Evolutionary conservation across 148 eudicot species (phyloP), one percentile per base, ranked within the genome.

Genomic region (Dianthus caryophyllus): DNA sequence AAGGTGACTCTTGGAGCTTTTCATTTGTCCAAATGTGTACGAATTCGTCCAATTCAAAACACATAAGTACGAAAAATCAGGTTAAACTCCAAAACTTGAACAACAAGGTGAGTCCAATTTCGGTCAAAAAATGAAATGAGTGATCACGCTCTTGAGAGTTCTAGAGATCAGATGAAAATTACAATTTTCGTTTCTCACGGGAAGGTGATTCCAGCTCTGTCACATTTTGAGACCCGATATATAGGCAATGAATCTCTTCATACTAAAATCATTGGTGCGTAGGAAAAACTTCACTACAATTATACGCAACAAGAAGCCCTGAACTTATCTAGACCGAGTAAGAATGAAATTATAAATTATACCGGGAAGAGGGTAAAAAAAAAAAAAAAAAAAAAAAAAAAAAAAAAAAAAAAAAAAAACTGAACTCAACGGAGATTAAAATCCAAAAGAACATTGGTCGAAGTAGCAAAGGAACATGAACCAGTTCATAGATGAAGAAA

Each of bases 401-500:
- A n/a, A n/a, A n/a, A n/a, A n/a, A n/a, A n/a, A n/a, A n/a, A n/a
- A n/a, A n/a, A n/a, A n/a, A n/a, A n/a, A n/a, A n/a, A n/a, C n/a
- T n/a, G n/a, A n/a, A n/a, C n/a, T n/a, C n/a, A n/a, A n/a, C n/a
- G n/a, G n/a, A n/a, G n/a, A n/a, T n/a, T n/a, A n/a, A n/a, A n/a
- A n/a, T n/a, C n/a, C n/a, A n/a, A n/a, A n/a, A n/a, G n/a, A n/a
- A n/a, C n/a, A n/a, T n/a, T n/a, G n/a, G n/a, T n/a, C n/a, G n/a
- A n/a, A n/a, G n/a, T 21, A 71, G 10, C 43, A 54, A 64, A 64
- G 43, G 33, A 69, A 21, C 24, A 59, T 60, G 66, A 59, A 74
- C 70, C 72, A 52, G 36, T 52, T 38, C 61, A 52, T 30, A 51
- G 21, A 61, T 58, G 77, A 74, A 26, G 41, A 67, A 18, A 10